These are phyloP conservation scores for Pinus taeda DNA, from an alignment of 75 land plant genomes.

Conservation along the genomic window DNA sequence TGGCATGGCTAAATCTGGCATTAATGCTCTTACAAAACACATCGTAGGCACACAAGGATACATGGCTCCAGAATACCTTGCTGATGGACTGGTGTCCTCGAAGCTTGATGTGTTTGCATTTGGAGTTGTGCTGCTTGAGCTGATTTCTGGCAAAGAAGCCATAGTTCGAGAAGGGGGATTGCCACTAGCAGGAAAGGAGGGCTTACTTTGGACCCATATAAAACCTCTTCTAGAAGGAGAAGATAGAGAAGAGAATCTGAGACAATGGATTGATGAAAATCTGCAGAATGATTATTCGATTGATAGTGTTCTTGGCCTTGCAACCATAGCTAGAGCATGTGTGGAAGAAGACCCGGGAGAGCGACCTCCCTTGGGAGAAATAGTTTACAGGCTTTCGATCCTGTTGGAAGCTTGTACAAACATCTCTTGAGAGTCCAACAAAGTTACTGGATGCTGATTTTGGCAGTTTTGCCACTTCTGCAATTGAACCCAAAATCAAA, in stretches of 20 bases:
- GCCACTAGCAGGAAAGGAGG: conserved; percentile 35
- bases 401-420: neutral
- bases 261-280: conserved; percentile 24
- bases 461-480: no score
- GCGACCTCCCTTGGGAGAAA: conserved; percentile 13
- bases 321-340: conserved; percentile 30
- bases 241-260: conserved; percentile 14
- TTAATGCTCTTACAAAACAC: conserved; percentile 71
- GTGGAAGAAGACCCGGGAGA: conserved; percentile 25
- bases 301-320: conserved; percentile 25
- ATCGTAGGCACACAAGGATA: conserved; percentile 88
- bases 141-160: conserved; percentile 41
- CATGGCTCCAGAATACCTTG: conserved; percentile 84
- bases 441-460: no score
- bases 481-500: no score
- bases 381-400: neutral
- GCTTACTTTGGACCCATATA: conserved; percentile 15
- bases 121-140: conserved; percentile 45
- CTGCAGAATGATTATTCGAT: conserved; percentile 17
- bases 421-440: no score
- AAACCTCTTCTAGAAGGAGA: conserved; percentile 26
- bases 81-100: conserved; percentile 68
- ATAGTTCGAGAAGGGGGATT: conserved; percentile 50
- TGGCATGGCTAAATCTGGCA: conserved; percentile 75
- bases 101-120: conserved; percentile 58